Evolutionary conservation across 192 early-diverging fungal genomes (phyloP).

Genomic region (Oehlia diaphana): DNA sequence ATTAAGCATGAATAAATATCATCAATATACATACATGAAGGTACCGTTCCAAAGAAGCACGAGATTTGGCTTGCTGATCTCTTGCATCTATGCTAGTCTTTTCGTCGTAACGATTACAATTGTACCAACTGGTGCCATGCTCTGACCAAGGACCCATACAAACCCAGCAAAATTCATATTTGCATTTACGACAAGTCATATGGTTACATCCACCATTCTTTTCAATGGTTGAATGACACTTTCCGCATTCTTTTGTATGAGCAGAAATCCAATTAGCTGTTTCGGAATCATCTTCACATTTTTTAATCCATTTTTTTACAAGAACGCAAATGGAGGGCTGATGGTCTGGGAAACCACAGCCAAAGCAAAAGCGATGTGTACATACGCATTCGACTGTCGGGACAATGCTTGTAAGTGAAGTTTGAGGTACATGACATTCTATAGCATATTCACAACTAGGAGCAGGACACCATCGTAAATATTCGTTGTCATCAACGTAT

Average conservation of each 20-base stretch:
- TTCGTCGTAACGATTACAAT: conserved; percentile 97
- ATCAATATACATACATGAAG: conserved; percentile 71
- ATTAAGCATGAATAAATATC: background rate
- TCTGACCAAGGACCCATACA: conserved; percentile 97
- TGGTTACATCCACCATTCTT: conserved; percentile 99
- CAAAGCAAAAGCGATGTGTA: conserved; percentile 87
- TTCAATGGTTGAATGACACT: conserved; percentile 94
- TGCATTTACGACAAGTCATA: conserved; percentile 98
- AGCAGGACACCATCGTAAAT: conserved; percentile 90
- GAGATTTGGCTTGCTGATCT: conserved; percentile 83
- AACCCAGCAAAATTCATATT: conserved; percentile 99
- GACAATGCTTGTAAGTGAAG: conserved; percentile 68
- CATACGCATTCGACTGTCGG: conserved; percentile 88
- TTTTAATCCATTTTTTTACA: conserved; percentile 87
- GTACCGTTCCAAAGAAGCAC: conserved; percentile 88
- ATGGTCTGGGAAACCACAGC: conserved; percentile 78
- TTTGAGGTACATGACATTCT: conserved; percentile 79
- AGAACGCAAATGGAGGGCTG: conserved; percentile 90
- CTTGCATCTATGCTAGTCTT: conserved; percentile 82
- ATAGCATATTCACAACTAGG: conserved; percentile 95
- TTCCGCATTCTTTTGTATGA: conserved; percentile 93
- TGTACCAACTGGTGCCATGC: conserved; percentile 95
- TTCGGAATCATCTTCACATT: conserved; percentile 97
- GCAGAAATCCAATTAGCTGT: conserved; percentile 97
- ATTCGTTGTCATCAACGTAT: conserved; percentile 88